Evolutionary conservation across 1,284 basidiomycete species (phyloP).

Genomic region (Ustilago xerochloae): DNA sequence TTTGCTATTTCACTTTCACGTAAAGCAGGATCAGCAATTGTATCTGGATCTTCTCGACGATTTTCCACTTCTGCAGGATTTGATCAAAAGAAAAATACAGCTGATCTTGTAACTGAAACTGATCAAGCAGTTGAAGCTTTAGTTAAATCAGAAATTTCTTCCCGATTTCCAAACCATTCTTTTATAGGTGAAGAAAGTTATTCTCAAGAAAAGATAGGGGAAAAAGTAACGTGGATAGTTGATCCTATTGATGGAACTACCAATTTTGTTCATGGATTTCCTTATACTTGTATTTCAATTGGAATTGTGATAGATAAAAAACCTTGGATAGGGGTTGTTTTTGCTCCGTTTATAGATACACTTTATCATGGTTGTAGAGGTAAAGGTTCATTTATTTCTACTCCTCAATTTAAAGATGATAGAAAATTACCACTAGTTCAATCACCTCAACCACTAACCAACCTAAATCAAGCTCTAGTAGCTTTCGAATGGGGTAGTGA

Average conservation of each 20-base stretch:
- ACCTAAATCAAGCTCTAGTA: slow-evolving; percentile 83
- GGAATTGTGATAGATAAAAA: slow-evolving; percentile 84
- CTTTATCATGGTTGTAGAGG: slow-evolving; percentile 84
- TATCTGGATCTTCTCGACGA: slow-evolving; percentile 69
- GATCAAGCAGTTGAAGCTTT: slow-evolving; percentile 91
- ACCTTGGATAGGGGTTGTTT: slow-evolving; percentile 77
- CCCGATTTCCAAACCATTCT: slow-evolving; percentile 80
- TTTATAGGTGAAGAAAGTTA: slow-evolving; percentile 93
- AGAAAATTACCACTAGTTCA: slow-evolving; percentile 75
- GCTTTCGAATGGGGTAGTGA: slow-evolving; percentile 94
- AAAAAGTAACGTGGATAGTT: slow-evolving; percentile 91
- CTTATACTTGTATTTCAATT: slow-evolving; percentile 88
- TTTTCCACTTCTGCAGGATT: slow-evolving; percentile 49
- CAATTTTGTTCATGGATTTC: slow-evolving; percentile 84
- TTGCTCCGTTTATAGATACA: slow-evolving; percentile 83
- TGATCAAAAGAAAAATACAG: slow-evolving; percentile 65
- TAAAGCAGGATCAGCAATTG: slow-evolving; percentile 71
- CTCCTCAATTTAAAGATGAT: slow-evolving; percentile 69
- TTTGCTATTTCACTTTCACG: slow-evolving; percentile 80
- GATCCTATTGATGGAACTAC: slow-evolving; percentile 89
- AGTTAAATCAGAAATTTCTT: slow-evolving; percentile 78
- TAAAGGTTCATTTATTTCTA: slow-evolving; percentile 80
- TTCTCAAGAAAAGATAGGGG: slow-evolving; percentile 78
- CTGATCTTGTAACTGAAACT: slow-evolving; percentile 88
- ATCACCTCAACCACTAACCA: slow-evolving; percentile 77